Evolutionary conservation across 176 grass and related monocot species (phyloP).

Genomic region (Elaeis guineensis): DNA sequence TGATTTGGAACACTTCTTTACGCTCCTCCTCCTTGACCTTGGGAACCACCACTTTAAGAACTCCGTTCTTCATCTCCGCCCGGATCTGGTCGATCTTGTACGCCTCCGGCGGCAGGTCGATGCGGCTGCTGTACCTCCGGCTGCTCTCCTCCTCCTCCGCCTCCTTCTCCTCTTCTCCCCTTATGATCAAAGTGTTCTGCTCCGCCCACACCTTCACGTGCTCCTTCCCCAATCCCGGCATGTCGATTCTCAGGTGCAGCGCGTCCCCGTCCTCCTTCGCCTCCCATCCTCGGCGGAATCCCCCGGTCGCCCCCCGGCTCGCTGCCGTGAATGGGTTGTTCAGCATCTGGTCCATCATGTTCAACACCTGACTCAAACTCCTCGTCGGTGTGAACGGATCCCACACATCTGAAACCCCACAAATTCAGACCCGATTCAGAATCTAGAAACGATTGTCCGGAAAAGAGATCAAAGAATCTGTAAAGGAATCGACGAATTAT

Average conservation of each 20-base stretch:
- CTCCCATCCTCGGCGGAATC: slow-evolving; percentile 40
- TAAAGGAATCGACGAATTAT: not conserved
- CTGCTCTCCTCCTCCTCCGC: not conserved
- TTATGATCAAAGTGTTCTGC: slow-evolving; percentile 34
- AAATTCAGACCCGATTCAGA: not conserved
- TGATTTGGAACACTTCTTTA: slow-evolving; percentile 63
- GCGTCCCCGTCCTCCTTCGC: slow-evolving; percentile 60
- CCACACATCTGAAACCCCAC: slow-evolving; percentile 36
- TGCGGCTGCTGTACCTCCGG: slow-evolving; percentile 40
- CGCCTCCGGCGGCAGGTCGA: slow-evolving; percentile 51
- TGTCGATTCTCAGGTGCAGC: slow-evolving; percentile 61
- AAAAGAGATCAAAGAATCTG: not conserved
- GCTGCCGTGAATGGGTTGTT: slow-evolving; percentile 24
- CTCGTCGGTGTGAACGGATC: slow-evolving; percentile 55
- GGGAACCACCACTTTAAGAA: slow-evolving; percentile 72
- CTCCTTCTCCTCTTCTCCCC: slow-evolving; percentile 40
- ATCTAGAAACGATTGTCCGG: not conserved
- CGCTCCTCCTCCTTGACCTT: slow-evolving; percentile 53
- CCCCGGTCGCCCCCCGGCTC: not conserved
- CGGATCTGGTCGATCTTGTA: slow-evolving; percentile 76
- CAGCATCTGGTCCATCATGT: slow-evolving; percentile 50
- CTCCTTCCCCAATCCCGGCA: slow-evolving; percentile 73
- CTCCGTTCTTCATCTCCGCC: slow-evolving; percentile 90
- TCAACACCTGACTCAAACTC: slow-evolving; percentile 55
- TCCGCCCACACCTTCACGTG: slow-evolving; percentile 48